Conservation (phyloP, 1,284 basidiomycete species). For the Sphagnurus paluster region DNA sequence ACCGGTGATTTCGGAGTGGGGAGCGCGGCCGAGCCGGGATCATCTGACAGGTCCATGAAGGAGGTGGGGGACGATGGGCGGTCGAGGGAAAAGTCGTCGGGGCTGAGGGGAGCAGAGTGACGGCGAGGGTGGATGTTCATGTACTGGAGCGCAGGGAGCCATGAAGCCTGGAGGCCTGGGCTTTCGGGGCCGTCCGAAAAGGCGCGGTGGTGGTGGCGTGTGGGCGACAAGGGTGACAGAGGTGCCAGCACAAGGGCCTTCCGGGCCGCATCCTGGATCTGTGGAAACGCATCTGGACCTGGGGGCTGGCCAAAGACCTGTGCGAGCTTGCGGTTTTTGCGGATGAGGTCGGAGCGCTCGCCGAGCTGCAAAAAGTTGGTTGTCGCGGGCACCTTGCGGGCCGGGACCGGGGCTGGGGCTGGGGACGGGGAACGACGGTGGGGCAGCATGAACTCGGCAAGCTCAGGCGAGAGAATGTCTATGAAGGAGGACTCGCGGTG, state of each 20-base stretch:
- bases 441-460: slow-evolving; percentile 26
- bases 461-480: slow-evolving; percentile 48
- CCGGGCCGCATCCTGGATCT: slow-evolving; percentile 29
- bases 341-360: slow-evolving; percentile 71
- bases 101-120: slow-evolving; percentile 50
- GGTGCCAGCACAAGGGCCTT: slow-evolving; percentile 20
- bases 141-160: slow-evolving; percentile 15
- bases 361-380: slow-evolving; percentile 66
- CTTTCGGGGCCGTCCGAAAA: slow-evolving; percentile 42
- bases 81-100: slow-evolving; percentile 34
- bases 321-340: slow-evolving; percentile 75
- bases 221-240: slow-evolving; percentile 24
- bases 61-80: slow-evolving; percentile 42
- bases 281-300: slow-evolving; percentile 33
- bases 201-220: slow-evolving; percentile 36
- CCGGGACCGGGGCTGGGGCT: slow-evolving; percentile 3
- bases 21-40: slow-evolving; percentile 31
- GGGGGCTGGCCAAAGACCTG: slow-evolving; percentile 74
- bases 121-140: slow-evolving; percentile 36
- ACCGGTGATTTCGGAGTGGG: slow-evolving; percentile 20
- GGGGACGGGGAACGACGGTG: slow-evolving; percentile 7
- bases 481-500: slow-evolving; percentile 58
- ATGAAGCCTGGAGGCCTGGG: slow-evolving; percentile 18
- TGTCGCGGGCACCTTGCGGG: slow-evolving; percentile 47
- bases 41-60: slow-evolving; percentile 71